These are phyloP conservation scores for Neoboletus subvelutipes DNA, from an alignment of 768 basidiomycete species.

Conservation along the genomic window DNA sequence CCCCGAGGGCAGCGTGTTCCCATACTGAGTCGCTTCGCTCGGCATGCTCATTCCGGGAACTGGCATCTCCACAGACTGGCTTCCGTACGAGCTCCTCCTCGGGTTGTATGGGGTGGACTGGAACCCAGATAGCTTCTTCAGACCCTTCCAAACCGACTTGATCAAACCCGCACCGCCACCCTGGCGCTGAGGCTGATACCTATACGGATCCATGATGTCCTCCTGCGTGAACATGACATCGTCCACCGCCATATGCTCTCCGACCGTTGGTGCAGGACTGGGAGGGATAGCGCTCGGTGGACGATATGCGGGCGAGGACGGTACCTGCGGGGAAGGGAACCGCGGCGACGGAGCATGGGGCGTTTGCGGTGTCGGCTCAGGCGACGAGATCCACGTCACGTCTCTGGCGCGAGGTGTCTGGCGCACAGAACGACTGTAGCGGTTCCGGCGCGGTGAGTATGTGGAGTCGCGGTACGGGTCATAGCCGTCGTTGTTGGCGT, in stretches of 20 bases:
- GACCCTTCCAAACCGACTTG: slow-evolving; percentile 33
- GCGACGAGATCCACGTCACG: slow-evolving; percentile 24
- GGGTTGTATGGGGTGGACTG: neutral
- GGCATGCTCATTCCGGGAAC: neutral
- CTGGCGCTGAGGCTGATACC: slow-evolving; percentile 9
- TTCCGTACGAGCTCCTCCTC: neutral
- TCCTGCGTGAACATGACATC: slow-evolving; percentile 8
- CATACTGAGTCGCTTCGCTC: slow-evolving; percentile 17
- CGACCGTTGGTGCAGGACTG: slow-evolving; percentile 29
- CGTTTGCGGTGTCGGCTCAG: slow-evolving; percentile 16
- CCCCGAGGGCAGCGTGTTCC: slow-evolving; percentile 13
- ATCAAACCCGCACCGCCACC: slow-evolving; percentile 19
- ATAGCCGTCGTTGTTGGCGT: neutral
- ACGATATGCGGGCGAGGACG: slow-evolving; percentile 14
- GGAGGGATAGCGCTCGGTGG: slow-evolving; percentile 13
- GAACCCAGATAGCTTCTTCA: slow-evolving; percentile 32
- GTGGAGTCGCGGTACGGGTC: slow-evolving; percentile 8
- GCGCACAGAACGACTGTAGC: slow-evolving; percentile 19
- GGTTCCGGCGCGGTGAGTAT: slow-evolving; percentile 15
- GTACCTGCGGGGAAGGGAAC: neutral
- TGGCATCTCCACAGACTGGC: slow-evolving; percentile 7
- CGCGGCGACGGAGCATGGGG: slow-evolving; percentile 6
- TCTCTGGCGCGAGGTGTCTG: slow-evolving; percentile 26
- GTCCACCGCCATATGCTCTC: slow-evolving; percentile 31
- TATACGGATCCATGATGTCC: slow-evolving; percentile 1